Evolutionary conservation across 495 filamentous ascomycete genomes (phyloP).

Genomic region (Xylaria scruposa): DNA sequence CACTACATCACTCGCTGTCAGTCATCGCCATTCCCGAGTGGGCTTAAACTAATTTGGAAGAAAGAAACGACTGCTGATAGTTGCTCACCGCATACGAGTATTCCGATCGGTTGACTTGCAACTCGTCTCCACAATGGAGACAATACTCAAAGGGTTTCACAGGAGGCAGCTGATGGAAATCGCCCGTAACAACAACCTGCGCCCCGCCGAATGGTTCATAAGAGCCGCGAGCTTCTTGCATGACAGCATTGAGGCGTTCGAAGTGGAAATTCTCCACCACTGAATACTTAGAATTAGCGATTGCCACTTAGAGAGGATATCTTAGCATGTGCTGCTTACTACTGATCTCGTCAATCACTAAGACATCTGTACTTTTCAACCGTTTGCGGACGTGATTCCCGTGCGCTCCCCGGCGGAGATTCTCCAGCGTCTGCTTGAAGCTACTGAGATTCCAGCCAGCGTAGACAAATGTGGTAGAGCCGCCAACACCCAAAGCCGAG

Average conservation of each 20-base stretch:
- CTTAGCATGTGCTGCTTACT: constrained; percentile 23
- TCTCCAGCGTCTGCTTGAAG: constrained; percentile 33
- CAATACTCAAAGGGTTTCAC: constrained; percentile 83
- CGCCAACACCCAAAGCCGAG: constrained; percentile 60
- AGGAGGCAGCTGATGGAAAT: constrained; percentile 95
- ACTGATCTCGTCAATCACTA: constrained; percentile 56
- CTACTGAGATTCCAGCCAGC: constrained; percentile 58
- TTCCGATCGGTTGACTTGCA: constrained; percentile 73
- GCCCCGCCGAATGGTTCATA: constrained; percentile 86
- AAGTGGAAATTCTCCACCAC: constrained; percentile 63
- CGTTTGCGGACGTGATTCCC: constrained; percentile 33
- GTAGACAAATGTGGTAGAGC: constrained; percentile 60
- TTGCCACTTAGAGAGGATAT: background rate
- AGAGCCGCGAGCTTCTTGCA: constrained; percentile 56
- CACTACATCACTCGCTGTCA: constrained; percentile 30
- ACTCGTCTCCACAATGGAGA: constrained; percentile 75
- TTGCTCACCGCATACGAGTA: constrained; percentile 61
- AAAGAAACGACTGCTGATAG: background rate
- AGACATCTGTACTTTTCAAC: constrained; percentile 47
- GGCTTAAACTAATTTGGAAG: too few relatives aligned
- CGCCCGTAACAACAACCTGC: constrained; percentile 90
- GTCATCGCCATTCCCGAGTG: background rate
- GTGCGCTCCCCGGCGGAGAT: constrained; percentile 17
- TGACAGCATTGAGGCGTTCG: constrained; percentile 57
- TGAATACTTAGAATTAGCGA: background rate